These are phyloP conservation scores for Pinus tabuliformis DNA, from an alignment of 75 land plant species.

Conservation along the genomic window DNA sequence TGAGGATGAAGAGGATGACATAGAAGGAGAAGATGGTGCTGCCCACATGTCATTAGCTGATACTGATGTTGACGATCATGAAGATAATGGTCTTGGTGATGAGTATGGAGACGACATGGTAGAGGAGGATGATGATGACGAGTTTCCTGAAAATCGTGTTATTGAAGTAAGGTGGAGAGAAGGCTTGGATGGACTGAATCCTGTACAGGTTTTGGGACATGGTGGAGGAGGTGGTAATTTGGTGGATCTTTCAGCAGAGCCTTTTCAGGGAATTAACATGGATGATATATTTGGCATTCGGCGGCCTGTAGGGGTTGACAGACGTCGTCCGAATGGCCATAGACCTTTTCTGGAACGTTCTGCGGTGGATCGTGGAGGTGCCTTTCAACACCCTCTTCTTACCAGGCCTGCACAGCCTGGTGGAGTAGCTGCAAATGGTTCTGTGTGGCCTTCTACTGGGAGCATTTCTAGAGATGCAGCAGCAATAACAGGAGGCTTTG, in stretches of 20 bases:
- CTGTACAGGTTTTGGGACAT: constrained; percentile 83
- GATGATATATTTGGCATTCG: constrained; percentile 89
- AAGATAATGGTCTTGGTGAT: constrained; percentile 80
- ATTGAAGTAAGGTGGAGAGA: constrained; percentile 96
- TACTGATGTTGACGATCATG: constrained; percentile 96
- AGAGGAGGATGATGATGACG: constrained; percentile 90
- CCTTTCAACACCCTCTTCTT: constrained; percentile 86
- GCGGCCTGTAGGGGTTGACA: constrained; percentile 62
- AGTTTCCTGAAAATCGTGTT: constrained; percentile 76
- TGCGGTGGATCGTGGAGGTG: constrained; percentile 47
- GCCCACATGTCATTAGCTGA: constrained; percentile 81
- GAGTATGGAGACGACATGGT: constrained; percentile 85
- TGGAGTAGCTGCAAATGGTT: constrained; percentile 25
- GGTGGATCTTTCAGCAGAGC: constrained; percentile 76
- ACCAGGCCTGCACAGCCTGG: constrained; percentile 57
- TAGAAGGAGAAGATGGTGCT: constrained; percentile 75
- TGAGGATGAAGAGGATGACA: constrained; percentile 90
- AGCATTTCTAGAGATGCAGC: constrained; percentile 54
- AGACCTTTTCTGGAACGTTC: constrained; percentile 67
- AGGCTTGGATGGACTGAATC: constrained; percentile 83
- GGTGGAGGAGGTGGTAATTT: constrained; percentile 58
- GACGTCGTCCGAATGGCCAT: constrained; percentile 55
- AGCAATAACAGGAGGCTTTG: constrained; percentile 57
- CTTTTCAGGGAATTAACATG: constrained; percentile 85
- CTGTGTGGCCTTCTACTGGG: constrained; percentile 60